Evolutionary conservation across 495 filamentous ascomycete genomes (phyloP).

Genomic region (Pyrenopolyporus hunteri): DNA sequence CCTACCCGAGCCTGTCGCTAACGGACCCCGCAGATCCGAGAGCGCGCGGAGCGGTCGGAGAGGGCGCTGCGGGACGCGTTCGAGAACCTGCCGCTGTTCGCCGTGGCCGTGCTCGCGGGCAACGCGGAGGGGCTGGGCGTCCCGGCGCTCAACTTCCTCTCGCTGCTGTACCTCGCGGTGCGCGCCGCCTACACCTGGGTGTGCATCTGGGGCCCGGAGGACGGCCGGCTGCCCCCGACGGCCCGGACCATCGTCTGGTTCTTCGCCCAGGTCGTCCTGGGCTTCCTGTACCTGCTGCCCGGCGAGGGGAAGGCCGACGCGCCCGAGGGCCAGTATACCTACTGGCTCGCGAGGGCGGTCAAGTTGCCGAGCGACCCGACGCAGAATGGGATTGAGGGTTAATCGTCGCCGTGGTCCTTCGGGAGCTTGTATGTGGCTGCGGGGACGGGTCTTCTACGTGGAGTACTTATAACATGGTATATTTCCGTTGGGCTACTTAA

Average conservation of each 20-base stretch:
- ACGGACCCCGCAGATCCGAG: not conserved
- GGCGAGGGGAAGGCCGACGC: not conserved
- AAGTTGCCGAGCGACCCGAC: not conserved
- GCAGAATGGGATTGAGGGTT: not conserved
- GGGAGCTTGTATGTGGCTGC: too few species aligned
- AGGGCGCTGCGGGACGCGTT: not conserved
- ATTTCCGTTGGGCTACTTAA: too few species aligned
- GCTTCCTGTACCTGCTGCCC: not conserved
- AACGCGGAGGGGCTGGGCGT: not conserved
- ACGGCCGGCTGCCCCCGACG: not conserved
- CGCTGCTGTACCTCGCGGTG: not conserved
- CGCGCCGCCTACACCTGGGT: conserved; percentile 1
- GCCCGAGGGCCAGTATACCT: not conserved
- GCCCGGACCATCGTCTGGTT: not conserved
- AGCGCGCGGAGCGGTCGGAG: conserved; percentile 4
- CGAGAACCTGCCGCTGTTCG: conserved; percentile 6
- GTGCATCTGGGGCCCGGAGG: conserved; percentile 7
- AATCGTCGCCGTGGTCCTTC: too few species aligned
- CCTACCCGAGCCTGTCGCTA: not conserved
- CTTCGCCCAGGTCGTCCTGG: not conserved
- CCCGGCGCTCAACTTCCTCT: not conserved
- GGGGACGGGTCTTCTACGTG: too few species aligned
- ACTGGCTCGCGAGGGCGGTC: not conserved
- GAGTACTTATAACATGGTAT: too few species aligned
- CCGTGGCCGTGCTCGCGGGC: conserved; percentile 1